Base-by-base conservation (phyloP, 495 filamentous ascomycete genomes). In the Parathielavia hyrcaniae region DNA sequence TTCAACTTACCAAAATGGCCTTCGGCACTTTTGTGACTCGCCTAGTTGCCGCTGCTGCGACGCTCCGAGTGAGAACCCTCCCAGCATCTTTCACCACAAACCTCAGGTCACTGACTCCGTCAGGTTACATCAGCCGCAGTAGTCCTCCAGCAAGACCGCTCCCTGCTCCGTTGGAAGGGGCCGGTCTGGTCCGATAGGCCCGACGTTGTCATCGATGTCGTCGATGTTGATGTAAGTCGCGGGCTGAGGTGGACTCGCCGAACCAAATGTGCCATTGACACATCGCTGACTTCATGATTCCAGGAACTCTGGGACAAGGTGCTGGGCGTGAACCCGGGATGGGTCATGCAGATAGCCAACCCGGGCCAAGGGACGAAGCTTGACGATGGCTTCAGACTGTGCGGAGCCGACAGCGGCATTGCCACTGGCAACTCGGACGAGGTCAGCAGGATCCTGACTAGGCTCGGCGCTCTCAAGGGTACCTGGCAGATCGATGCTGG, bases 271-370 rank as follows among this genome's bases (percentile, higher is more conserved):
- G 6, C 6, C 6, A 6, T 30, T 6, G 19, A 19, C n/a, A 14
- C 0, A 39, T 23, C 20, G 7, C 11, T 53, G 22, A 53, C 38
- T 4, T 1, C 12, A 20, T 19, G 0, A 8, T 8, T 38, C 2
- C 49, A 53, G 50, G 50, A 53, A n/a, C 36, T 53, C 16, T 53
- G 50, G 50, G 32, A 43, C 22, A 30, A 43, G 10, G 23, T 53
- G 0, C 20, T 43, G 10, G 12, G 2, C 14, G n/a, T 43, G 13
- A 53, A 53, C 22, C 12, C 12, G 13, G 7, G n/a, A 7, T 34
- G 32, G 48, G 34, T 32, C 13, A 7, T 13, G 22, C 9, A 10
- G 13, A 16, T 30, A 5, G 14, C 38, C 16, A 22, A 32, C 16
- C 50, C 13, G 6, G 23, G 26, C 2, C 26, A 34, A 2, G 38